These are phyloP conservation scores for Anthracocystis setariae DNA, from an alignment of 1,284 basidiomycete species.

Conservation along the genomic window DNA sequence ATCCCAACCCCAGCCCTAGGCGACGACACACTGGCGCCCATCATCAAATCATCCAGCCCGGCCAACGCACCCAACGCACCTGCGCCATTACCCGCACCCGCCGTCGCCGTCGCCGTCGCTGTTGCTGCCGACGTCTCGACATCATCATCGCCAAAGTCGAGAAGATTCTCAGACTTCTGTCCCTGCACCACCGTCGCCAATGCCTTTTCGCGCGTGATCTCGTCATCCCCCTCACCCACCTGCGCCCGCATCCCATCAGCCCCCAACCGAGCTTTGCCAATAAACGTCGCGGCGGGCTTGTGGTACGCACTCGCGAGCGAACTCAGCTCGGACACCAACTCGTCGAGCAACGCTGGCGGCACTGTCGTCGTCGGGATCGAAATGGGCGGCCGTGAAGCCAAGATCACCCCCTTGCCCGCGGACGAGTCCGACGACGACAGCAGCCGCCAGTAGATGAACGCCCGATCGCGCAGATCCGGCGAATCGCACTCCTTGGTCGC, in stretches of 20 bases:
- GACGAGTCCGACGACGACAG: constrained; percentile 86
- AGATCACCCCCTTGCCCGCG: constrained; percentile 89
- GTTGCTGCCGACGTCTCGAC: constrained; percentile 21
- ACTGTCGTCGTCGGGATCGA: constrained; percentile 90
- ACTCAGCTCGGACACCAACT: constrained; percentile 76
- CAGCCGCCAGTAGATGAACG: constrained; percentile 96
- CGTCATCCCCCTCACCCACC: constrained; percentile 40
- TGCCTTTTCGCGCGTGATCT: constrained; percentile 62
- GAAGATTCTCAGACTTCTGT: constrained; percentile 63
- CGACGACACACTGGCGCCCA: constrained; percentile 24
- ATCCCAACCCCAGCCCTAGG: constrained; percentile 7
- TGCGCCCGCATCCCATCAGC: constrained; percentile 46
- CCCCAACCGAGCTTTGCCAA: constrained; percentile 68
- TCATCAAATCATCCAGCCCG: constrained; percentile 59
- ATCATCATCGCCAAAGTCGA: constrained; percentile 66
- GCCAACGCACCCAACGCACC: constrained; percentile 53
- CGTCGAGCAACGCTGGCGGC: constrained; percentile 87
- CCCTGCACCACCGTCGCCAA: constrained; percentile 70
- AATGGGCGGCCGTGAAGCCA: constrained; percentile 91
- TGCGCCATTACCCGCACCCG: constrained; percentile 11
- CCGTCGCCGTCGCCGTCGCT: not conserved
- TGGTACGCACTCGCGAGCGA: constrained; percentile 92
- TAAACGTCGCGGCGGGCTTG: constrained; percentile 78
- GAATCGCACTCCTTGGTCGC: constrained; percentile 97
- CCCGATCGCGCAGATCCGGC: constrained; percentile 93